Percentiles rank a stretch among this genome's conserved stretches.
Evolutionary conservation across 2,329 filamentous ascomycete species (phyloP).

Genomic region (Sclerotinia trifoliorum): DNA sequence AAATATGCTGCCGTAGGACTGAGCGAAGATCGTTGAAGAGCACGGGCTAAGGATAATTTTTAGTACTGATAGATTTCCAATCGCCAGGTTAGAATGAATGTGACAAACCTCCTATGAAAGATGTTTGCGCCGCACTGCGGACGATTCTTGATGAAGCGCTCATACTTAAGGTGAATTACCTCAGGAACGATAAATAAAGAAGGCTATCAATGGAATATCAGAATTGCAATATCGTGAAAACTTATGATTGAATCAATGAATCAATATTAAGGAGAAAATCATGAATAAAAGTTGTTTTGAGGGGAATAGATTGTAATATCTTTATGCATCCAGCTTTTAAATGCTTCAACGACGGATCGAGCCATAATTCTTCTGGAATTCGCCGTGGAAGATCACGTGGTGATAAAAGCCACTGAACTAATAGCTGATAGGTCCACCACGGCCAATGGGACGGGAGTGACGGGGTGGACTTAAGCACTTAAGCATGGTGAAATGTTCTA

Average conservation of each 20-base stretch:
- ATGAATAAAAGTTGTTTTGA: neutral
- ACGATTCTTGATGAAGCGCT: conserved; percentile 41
- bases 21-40: conserved; percentile 33
- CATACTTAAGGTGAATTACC: conserved; percentile 31
- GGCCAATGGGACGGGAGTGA: neutral
- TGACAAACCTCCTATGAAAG: conserved; percentile 37
- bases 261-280: neutral
- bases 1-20: conserved; percentile 37
- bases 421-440: neutral
- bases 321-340: conserved; percentile 12
- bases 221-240: neutral
- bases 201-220: conserved; percentile 11
- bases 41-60: conserved; percentile 33
- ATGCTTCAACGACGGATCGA: conserved; percentile 10
- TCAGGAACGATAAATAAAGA: conserved; percentile 3
- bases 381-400: conserved; percentile 13
- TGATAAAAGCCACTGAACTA: neutral
- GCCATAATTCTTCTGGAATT: conserved; percentile 11
- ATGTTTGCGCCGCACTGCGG: conserved; percentile 40
- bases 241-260: neutral
- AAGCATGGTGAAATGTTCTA: conserved; percentile 19
- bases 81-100: conserved; percentile 24
- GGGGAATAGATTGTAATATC: conserved; percentile 1
- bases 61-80: neutral
- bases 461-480: conserved; percentile 13